A percentile compares a stretch with the other conserved stretches of the same genome.
Evolutionary conservation across 495 filamentous ascomycete genomes (phyloP).

Genomic region (Neurospora terricola): DNA sequence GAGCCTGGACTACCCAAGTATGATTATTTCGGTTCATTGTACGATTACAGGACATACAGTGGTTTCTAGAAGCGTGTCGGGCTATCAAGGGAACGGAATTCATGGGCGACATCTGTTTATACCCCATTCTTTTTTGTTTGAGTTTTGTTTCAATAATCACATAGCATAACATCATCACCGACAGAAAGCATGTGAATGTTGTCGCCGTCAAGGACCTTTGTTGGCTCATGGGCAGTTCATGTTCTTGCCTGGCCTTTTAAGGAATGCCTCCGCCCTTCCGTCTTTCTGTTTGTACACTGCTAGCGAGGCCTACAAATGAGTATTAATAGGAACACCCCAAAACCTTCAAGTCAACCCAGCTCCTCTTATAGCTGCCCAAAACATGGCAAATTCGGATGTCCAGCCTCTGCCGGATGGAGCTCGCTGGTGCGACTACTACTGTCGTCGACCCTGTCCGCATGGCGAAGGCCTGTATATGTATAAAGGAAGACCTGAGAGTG

Average conservation of each 20-base stretch:
- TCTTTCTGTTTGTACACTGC: not conserved
- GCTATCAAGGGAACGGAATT: not conserved
- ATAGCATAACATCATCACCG: no score
- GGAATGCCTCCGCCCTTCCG: not conserved
- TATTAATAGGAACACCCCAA: not conserved
- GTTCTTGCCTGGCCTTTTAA: not conserved
- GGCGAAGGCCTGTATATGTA: no score
- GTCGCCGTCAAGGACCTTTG: not conserved
- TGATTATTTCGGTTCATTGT: not conserved
- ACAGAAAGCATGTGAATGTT: no score
- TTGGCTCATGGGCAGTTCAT: not conserved
- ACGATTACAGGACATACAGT: not conserved
- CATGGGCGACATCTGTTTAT: not conserved
- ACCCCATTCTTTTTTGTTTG: not conserved
- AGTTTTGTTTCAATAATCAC: not conserved
- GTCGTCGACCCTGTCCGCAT: no score
- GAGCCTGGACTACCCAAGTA: not conserved
- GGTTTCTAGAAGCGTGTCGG: not conserved
- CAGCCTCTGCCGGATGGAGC: no score
- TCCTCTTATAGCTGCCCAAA: not conserved
- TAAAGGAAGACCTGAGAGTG: no score
- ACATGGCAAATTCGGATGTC: not conserved
- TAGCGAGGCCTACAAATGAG: not conserved
- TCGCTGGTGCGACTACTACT: no score
- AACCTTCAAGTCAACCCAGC: not conserved